Base-by-base conservation (phyloP, 768 basidiomycete species). In the Suillus alpinus region DNA sequence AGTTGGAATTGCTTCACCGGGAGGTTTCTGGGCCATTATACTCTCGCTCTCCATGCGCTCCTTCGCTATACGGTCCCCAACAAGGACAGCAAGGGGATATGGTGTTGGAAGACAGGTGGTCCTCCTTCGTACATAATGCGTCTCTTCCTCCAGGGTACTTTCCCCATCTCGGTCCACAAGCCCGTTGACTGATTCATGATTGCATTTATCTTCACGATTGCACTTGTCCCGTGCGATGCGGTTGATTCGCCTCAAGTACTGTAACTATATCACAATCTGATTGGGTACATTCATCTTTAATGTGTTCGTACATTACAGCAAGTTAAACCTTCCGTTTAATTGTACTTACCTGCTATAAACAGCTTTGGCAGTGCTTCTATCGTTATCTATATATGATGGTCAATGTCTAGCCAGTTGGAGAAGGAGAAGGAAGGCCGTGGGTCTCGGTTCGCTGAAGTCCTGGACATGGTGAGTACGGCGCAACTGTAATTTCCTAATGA, bases 91-190 rank as follows among this genome's bases (percentile, higher is more conserved):
- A 62, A 44, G 65, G 67, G 16, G 64, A 61, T 18, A 44, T 62
- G n/a, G 71, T 72, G 66, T 44, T 75, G 64, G 74, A 80, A 60
- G 76, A 79, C 57, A 68, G 72, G 36, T 77, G 79, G 78, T 70
- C 71, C 6, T 75, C 75, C n/a, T 76, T 78, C 59, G 77, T 75
- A 73, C 67, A 76, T 41, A 69, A 71, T 60, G 72, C 53, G 29
- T 26, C 36, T 32, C 20, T 40, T 51, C 31, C 41, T 13, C 29
- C 40, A 51, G 55, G 34, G 37, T 34, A 50, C 18, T n/a, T 39
- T 32, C 6, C 39, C 9, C 53, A 55, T 39, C 23, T 55, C 8
- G 3, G 37, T 29, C 16, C 23, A 39, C 53, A 55, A 18, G 23
- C 37, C 26, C 53, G 16, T 55, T 55, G 23, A 55, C 16, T 12